Conservation (phyloP, 2,329 filamentous ascomycete species). For the Colletotrichum sp. region DNA sequence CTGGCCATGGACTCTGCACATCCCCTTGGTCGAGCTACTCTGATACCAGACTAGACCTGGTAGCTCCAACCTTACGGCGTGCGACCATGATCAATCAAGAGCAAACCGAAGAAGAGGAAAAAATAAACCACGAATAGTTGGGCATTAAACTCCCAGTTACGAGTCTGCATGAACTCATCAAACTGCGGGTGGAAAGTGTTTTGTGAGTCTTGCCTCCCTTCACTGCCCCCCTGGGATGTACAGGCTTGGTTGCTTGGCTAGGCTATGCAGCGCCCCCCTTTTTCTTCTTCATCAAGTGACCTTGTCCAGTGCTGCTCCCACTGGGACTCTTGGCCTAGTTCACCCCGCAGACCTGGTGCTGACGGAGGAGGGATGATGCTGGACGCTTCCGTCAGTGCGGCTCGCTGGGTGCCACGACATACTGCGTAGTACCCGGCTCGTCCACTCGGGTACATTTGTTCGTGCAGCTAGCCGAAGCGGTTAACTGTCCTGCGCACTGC, state of each 20-base stretch:
- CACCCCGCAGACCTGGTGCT: slow-evolving; percentile 12
- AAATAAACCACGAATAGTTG: not conserved
- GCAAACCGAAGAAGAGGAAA: not conserved
- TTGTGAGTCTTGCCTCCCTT: not conserved
- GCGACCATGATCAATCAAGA: not conserved
- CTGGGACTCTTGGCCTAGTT: not conserved
- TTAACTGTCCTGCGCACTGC: slow-evolving; percentile 1
- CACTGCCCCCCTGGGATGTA: not conserved
- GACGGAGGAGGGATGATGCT: slow-evolving; percentile 8
- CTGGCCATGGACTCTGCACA: not conserved
- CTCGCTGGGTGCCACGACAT: not conserved
- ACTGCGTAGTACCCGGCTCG: not conserved
- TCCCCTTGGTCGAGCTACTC: not conserved
- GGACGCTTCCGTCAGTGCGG: slow-evolving; percentile 11
- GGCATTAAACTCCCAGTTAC: no score
- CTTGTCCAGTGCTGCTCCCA: not conserved
- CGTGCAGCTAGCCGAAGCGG: not conserved
- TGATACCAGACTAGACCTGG: not conserved
- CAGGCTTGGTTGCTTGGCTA: not conserved
- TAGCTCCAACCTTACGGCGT: not conserved
- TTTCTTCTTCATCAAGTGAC: not conserved
- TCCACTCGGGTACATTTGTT: slow-evolving; percentile 8
- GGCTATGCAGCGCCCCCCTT: not conserved
- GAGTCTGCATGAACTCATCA: not conserved
- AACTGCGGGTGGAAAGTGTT: not conserved